Evolutionary conservation across 2,329 filamentous ascomycete genomes (phyloP), one percentile per base, ranked within the genome.

Genomic region (Cercospora zeina): DNA sequence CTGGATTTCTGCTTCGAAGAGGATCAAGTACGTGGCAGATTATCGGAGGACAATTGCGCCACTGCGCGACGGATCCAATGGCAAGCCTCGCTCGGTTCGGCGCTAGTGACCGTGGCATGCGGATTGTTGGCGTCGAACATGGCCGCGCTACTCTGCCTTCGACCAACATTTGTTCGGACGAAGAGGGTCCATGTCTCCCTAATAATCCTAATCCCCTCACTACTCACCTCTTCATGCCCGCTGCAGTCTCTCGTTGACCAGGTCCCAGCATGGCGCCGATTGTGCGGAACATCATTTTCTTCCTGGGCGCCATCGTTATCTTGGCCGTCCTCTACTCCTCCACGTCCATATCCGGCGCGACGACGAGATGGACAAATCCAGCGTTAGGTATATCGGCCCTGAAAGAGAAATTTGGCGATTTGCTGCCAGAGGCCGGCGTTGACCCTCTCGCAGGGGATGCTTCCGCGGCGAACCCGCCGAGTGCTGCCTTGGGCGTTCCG

Each of bases 271-370:
- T 59, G 56, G 56, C 56, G 56, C 56, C 56, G 33, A 47, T 59
- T 30, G 56, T 59, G 47, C 56, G 56, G 6, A 59, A 59, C 8
- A 59, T 59, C 31, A 56, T 57, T 51, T 63, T 63, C 57, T 63
- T 63, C 33, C 8, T 63, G 13, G 61, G 61, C 5, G 61, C 61
- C 13, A 36, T 63, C 24, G 56, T 63, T 37, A 58, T 63, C 39
- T 50, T 63, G 37, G 61, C 61, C 11, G 61, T 63, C 39, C 61
- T 63, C 50, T 63, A 59, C 56, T 63, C 61, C 33, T 63, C 61
- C 50, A 63, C 61, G 34, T 59, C 61, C n/a, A 54, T 63, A 24
- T 58, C 61, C 3, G 61, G 56, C 30, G 45, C 61, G 34, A 58
- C 61, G 56, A 59, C 61, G 36, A 59, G 56, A 59, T 63, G 56